phyloP scores from a whole-genome alignment of 345 rosid species.

The Chamaenerion angustifolium region DNA sequence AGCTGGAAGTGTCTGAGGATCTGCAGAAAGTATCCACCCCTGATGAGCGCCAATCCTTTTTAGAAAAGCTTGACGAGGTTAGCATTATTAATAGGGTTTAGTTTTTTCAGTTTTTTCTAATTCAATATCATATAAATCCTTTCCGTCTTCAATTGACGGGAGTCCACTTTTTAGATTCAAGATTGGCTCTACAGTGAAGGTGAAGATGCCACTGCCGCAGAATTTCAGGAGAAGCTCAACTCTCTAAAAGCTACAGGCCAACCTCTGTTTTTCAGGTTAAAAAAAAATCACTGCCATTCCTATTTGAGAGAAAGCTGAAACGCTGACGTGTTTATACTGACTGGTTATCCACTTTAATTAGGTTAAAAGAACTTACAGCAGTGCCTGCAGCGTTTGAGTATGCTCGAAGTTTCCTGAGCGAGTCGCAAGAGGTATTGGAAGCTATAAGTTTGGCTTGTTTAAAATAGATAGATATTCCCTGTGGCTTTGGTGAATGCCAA shows the following conservation, averaged over 20 bases:
- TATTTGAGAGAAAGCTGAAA: no score
- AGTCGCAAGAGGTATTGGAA: constrained; percentile 58
- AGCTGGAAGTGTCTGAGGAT: constrained; percentile 71
- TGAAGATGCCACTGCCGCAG: constrained; percentile 73
- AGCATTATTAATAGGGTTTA: constrained; percentile 3
- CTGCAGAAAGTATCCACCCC: constrained; percentile 53
- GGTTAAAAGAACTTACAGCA: constrained; percentile 70
- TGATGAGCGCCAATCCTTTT: constrained; percentile 69
- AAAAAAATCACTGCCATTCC: no score
- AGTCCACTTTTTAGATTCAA: constrained; percentile 46
- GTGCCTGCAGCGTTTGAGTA: constrained; percentile 56
- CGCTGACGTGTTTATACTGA: no score
- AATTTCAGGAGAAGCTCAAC: constrained; percentile 60
- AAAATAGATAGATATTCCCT: no score
- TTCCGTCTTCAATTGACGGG: constrained; percentile 1
- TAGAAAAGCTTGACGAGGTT: constrained; percentile 87
- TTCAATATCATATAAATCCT: not conserved
- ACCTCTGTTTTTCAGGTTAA: constrained; percentile 63
- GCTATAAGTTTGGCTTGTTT: no score
- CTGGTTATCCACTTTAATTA: constrained; percentile 9
- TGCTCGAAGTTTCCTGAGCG: constrained; percentile 43
- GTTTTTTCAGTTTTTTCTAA: not conserved
- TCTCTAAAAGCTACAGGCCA: constrained; percentile 58
- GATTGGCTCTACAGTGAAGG: constrained; percentile 98
- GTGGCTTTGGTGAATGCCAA: no score